A percentile compares a stretch with the other conserved stretches of the same genome.
These are phyloP conservation scores for Malassezia dermatis DNA, from an alignment of 1,284 basidiomycete species.

Conservation along the genomic window DNA sequence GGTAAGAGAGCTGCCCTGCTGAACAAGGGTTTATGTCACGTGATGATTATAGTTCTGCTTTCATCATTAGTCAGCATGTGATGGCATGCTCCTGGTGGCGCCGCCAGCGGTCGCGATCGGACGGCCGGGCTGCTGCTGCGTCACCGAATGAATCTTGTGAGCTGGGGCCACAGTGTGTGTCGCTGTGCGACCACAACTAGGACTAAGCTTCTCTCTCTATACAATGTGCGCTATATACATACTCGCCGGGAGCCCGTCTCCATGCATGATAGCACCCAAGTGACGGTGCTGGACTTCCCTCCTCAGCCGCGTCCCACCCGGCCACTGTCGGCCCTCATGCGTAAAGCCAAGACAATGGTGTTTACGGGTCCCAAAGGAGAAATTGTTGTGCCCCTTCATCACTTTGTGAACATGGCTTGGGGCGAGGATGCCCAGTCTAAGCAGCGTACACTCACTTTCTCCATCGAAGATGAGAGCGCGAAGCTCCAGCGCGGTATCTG, in stretches of 20 bases:
- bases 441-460: constrained; percentile 47
- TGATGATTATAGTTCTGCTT: neutral
- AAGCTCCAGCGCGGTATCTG: constrained; percentile 78
- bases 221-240: constrained; percentile 17
- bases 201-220: neutral
- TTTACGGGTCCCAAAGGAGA: constrained; percentile 37
- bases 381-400: constrained; percentile 33
- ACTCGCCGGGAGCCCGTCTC: constrained; percentile 34
- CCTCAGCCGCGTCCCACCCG: constrained; percentile 38
- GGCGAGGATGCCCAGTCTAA: constrained; percentile 3
- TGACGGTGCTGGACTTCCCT: constrained; percentile 32
- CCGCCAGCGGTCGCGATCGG: neutral
- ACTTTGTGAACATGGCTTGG: constrained; percentile 23
- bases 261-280: constrained; percentile 22
- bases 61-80: neutral
- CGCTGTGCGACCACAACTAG: neutral
- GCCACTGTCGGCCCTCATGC: constrained; percentile 26
- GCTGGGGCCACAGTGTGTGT: neutral
- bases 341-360: constrained; percentile 29
- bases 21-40: neutral
- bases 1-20: neutral
- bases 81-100: neutral
- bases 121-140: neutral
- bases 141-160: neutral
- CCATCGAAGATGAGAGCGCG: constrained; percentile 61